Evolutionary conservation across 2,329 filamentous ascomycete species (phyloP), one percentile per base, ranked within the genome.

Genomic region (Calonectria leucothoes): DNA sequence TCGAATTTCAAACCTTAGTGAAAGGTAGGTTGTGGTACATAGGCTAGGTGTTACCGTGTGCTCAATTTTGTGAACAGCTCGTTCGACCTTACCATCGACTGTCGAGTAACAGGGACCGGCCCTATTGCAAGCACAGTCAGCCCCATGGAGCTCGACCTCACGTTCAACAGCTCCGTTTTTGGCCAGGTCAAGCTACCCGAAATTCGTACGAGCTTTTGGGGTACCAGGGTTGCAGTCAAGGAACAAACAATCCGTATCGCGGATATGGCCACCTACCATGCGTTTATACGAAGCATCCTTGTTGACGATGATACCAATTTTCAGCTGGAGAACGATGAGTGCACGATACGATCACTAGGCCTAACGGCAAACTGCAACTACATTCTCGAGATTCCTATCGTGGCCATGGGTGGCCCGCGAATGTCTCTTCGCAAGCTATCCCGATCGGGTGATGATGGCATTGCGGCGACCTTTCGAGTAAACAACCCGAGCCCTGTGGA

Each of bases 211-310:
- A 78, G 78, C 49, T 76, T 82, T 23, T 78, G 79, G 70, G 81
- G 82, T 11, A 76, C 78, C 39, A 71, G 77, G 8, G 73, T 85
- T 37, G 29, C 75, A n/a, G 72, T 82, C 12, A 65, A 74, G 31
- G 77, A 82, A 37, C 81, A 83, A 70, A 67, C 66, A 12, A 73
- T 85, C 49, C 63, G 75, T 29, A 82, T 85, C 57, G 63, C 75
- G 25, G 75, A 85, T 71, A 77, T 79, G 74, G 59, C 67, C 20
- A 75, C 71, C 29, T 85, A 81, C 59, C 78, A 74, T 55, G 75
- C 79, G n/a, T 83, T 83, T 66, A 74, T 84, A 68, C 80, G 78
- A 29, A 81, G 80, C 59, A 76, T 83, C 35, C 81, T 82, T 63
- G 69, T 79, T 61, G 73, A 82, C 59, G 74, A 82, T 10, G 72